Base-by-base conservation (phyloP, 2,329 filamentous ascomycete species). In the Pyrenochaeta sp. region DNA sequence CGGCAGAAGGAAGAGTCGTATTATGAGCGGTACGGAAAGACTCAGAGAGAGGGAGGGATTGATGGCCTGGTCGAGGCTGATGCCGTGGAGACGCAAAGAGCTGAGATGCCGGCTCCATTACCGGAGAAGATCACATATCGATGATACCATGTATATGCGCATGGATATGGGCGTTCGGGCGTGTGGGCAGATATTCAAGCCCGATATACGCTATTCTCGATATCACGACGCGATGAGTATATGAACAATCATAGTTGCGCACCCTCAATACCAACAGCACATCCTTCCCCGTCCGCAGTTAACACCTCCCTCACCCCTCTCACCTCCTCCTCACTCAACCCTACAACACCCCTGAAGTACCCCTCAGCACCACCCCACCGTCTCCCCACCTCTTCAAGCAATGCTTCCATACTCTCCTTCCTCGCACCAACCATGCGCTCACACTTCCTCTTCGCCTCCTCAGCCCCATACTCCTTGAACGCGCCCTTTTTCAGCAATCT, bases 401-500 rank as follows among this genome's bases (percentile, higher is more conserved):
- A 52, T 27, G 65, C 65, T 24, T 50, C 34, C 67, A 72, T 70
- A 55, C 68, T 71, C 54, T 69, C 83, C 49, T 72, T 72, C 69
- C 76, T 77, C 28, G 73, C 74, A 19, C 72, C 72, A 5, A 72
- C 53, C 72, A 76, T 74, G 44, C 72, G 65, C 75, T 76, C 59
- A 53, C 69, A 70, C 52, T 66, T 70, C 37, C 52, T 57, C 43
- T 43, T 62, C 25, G 59, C 61, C 44, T 67, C 64, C 10, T 61
- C 61, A 3, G 43, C 77, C 36, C 77, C 76, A 54, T 64, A 59
- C 40, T 64, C 67, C 28, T 59, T 36, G 37, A 91, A 78, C 8
- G 82, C 81, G 0, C 83, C 68, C 24, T 72, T 83, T 54, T 82
- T 83, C 54, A 80, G 76, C 67, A 86, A 74, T 53, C 89, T 68